Percentiles rank a stretch among this genome's conserved stretches.
phyloP scores from a whole-genome alignment of 257 asterid genomes.

The Linderniella brevidens region DNA sequence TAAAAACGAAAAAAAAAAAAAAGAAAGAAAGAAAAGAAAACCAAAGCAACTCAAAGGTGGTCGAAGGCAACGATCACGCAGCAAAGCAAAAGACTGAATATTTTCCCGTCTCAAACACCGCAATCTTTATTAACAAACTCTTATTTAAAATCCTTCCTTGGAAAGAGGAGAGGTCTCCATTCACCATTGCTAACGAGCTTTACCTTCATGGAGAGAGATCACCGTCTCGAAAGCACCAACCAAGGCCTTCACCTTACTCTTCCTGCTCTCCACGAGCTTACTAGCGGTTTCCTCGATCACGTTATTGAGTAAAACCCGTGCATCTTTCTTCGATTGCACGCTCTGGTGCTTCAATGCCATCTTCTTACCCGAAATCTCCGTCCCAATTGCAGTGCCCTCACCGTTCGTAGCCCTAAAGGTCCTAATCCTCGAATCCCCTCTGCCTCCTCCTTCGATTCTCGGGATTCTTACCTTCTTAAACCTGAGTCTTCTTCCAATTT shows the following conservation, averaged over 20 bases:
- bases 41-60: too few species aligned
- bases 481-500: conserved; percentile 29
- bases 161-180: too few species aligned
- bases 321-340: conserved; percentile 25
- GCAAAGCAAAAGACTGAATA: too few species aligned
- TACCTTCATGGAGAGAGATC: conserved; percentile 32
- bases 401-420: conserved; percentile 5
- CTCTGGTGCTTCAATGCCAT: conserved; percentile 24
- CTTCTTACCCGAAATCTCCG: conserved; percentile 8
- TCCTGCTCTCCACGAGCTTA: conserved; percentile 36
- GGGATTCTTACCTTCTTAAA: conserved; percentile 16
- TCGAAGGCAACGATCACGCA: too few species aligned
- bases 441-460: conserved; percentile 12
- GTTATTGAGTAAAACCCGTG: conserved; percentile 21
- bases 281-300: conserved; percentile 47
- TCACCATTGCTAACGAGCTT: background rate
- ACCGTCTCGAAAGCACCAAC: conserved; percentile 46
- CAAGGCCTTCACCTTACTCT: conserved; percentile 40
- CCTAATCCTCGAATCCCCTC: conserved; percentile 12
- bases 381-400: conserved; percentile 4
- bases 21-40: too few species aligned
- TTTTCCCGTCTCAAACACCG: too few species aligned
- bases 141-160: too few species aligned
- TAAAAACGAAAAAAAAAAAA: too few species aligned
- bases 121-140: too few species aligned